phyloP scores from a whole-genome alignment of 1,139 yeast genomes.

The Pneumocystis jirovecii region DNA sequence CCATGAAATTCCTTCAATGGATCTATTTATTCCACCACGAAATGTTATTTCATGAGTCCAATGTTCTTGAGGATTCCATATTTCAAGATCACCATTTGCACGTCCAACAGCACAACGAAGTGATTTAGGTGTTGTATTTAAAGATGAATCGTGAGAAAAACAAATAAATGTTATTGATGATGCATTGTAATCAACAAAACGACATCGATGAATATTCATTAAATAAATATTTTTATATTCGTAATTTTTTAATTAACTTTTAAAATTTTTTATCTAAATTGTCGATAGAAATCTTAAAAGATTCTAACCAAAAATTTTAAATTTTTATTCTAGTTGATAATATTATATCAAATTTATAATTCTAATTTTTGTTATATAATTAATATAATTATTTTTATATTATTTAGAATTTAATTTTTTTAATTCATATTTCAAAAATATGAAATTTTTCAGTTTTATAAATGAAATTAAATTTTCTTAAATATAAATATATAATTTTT shows the following conservation, averaged over 20 bases:
- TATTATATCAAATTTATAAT: no score
- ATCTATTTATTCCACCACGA: slow-evolving; percentile 66
- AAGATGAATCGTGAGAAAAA: slow-evolving; percentile 48
- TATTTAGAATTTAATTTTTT: no score
- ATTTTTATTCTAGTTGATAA: no score
- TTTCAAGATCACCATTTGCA: slow-evolving; percentile 86
- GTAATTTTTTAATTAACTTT: not conserved
- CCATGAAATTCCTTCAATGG: slow-evolving; percentile 88
- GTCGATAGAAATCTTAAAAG: not conserved
- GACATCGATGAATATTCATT: slow-evolving; percentile 79
- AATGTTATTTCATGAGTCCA: slow-evolving; percentile 41
- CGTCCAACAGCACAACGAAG: slow-evolving; percentile 83
- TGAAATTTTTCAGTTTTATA: no score
- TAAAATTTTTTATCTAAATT: not conserved
- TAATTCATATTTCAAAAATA: no score
- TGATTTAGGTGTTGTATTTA: slow-evolving; percentile 37
- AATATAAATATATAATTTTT: no score
- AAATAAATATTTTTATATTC: not conserved
- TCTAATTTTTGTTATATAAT: no score
- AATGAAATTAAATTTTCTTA: no score
- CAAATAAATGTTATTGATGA: slow-evolving; percentile 72
- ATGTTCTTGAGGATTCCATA: slow-evolving; percentile 73
- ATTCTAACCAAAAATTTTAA: no score
- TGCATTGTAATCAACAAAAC: slow-evolving; percentile 82
- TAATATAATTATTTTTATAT: no score